Base-by-base conservation (phyloP, 345 rosid genomes). In the Stellera chamaejasme region DNA sequence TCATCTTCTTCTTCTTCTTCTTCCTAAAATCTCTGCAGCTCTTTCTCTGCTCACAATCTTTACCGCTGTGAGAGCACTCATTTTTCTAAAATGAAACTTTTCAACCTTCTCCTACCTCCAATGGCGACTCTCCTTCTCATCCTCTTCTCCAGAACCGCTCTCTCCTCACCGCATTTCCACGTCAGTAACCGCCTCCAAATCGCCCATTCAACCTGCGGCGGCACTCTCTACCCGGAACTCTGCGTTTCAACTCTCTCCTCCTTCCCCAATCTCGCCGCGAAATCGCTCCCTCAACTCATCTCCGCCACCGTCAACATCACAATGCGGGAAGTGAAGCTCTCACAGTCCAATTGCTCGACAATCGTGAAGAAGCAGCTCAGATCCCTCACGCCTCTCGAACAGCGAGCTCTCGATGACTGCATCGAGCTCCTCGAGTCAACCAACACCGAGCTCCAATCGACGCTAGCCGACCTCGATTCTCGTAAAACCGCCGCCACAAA, bases 341-440 rank as follows among this genome's bases (percentile, higher is more conserved):
- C 86, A 58, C 59, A 71, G 44, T 27, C 79, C 12, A 77, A 67
- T 73, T 81, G 89, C 82, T 64, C 76, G 45, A 5, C 52, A 53
- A 70, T 85, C 56, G 61, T 54, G 51, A 60, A 42, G 50, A 63
- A 52, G 44, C 52, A 52, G 44, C 52, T 64, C 10, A 28, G 41
- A 44, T 58, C 53, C 47, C 70, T 75, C 13, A 64, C 67, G 45
- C 66, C 57, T 2, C 76, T 63, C 2, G 82, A 84, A 48, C 63
- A 47, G 2, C 61, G 68, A 16, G 97, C 94, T 11, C 66, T 87
- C 32, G 55, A 66, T 2, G 96, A 85, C 66, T 90, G 96, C 63
- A 77, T 75, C 41, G 84, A 83, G 68, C 97, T 87, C 36, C 62
- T 83, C 28, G 72, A 61, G 32, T 65, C 47, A 48, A 77, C 91